Percentiles rank a stretch among this genome's conserved stretches.
Evolutionary conservation across 352 stramenopile genomes (phyloP).

Genomic region (Phytophthora podocarpi): DNA sequence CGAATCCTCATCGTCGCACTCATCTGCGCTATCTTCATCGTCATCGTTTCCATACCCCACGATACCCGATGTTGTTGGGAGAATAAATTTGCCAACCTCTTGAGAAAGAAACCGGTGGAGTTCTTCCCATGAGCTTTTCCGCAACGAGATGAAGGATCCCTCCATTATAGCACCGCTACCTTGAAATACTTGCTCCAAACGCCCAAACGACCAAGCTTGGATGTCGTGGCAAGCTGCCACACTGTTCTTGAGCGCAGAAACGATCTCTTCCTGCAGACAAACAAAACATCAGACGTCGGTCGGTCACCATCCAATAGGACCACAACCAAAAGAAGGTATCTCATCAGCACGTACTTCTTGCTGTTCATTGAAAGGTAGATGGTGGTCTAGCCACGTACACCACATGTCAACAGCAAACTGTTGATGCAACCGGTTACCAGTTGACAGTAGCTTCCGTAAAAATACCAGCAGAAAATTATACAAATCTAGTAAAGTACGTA

Average conservation of each 20-base stretch:
- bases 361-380: slow-evolving; percentile 48
- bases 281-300: background rate
- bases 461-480: slow-evolving; percentile 87
- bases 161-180: background rate
- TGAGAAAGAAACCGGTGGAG: slow-evolving; percentile 43
- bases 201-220: slow-evolving; percentile 50
- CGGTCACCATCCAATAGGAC: background rate
- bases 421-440: slow-evolving; percentile 46
- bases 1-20: slow-evolving; percentile 32
- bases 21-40: slow-evolving; percentile 28
- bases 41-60: slow-evolving; percentile 15
- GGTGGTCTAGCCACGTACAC: slow-evolving; percentile 66
- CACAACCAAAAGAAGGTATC: background rate
- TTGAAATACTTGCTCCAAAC: slow-evolving; percentile 48
- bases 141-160: slow-evolving; percentile 21
- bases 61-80: slow-evolving; percentile 17
- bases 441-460: slow-evolving; percentile 75
- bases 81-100: slow-evolving; percentile 50
- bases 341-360: slow-evolving; percentile 58
- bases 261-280: slow-evolving; percentile 53
- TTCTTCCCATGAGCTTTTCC: slow-evolving; percentile 48
- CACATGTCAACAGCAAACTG: slow-evolving; percentile 72
- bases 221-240: slow-evolving; percentile 41
- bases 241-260: slow-evolving; percentile 58
- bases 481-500: slow-evolving; percentile 48